Evolutionary conservation across 129 eudicot genomes (phyloP).

Genomic region (Glebionis coronaria): DNA sequence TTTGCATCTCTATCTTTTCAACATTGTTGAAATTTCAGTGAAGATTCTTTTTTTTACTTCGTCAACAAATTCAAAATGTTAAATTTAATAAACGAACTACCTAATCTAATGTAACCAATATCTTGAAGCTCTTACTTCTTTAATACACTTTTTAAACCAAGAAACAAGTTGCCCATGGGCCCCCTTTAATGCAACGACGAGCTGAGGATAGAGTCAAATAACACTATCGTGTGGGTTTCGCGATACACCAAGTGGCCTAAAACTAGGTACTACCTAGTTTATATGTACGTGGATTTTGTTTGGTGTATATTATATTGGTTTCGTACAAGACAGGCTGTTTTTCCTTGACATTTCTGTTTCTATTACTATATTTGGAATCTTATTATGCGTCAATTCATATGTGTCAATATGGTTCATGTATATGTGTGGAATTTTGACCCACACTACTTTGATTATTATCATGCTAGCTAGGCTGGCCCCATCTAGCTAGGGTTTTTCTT

Average conservation of each 20-base stretch:
- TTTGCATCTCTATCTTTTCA: no score
- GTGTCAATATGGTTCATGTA: constrained; percentile 20
- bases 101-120: neutral
- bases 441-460: constrained; percentile 20
- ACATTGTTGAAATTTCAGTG: no score
- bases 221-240: neutral
- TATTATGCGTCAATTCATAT: constrained; percentile 3
- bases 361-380: neutral
- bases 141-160: neutral
- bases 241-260: no score
- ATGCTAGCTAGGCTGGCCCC: constrained; percentile 18
- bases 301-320: constrained; percentile 6
- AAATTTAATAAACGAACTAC: no score
- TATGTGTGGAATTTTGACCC: constrained; percentile 32
- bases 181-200: no score
- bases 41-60: no score
- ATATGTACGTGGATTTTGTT: constrained; percentile 13
- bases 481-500: constrained; percentile 22
- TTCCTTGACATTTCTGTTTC: constrained; percentile 15
- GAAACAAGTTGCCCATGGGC: neutral
- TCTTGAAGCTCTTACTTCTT: neutral
- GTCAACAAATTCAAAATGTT: no score
- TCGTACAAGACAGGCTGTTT: constrained; percentile 20
- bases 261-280: no score
- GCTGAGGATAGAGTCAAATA: no score